phyloP scores from a whole-genome alignment of 2,329 filamentous ascomycete species.

The Colletotrichum neosansevieriae region DNA sequence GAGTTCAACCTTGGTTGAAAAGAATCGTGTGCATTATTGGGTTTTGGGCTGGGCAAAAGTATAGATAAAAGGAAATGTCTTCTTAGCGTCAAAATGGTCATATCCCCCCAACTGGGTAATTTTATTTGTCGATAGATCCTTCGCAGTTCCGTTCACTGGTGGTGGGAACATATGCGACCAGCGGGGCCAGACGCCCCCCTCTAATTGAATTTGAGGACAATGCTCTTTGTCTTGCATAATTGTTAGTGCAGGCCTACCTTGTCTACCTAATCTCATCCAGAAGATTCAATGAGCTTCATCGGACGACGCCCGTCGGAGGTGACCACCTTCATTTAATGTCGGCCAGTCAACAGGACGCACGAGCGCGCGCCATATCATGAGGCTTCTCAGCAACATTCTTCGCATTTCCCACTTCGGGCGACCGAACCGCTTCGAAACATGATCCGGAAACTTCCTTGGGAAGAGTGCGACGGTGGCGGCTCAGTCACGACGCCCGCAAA shows the following conservation, averaged over 20 bases:
- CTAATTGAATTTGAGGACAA: neutral
- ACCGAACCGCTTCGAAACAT: conserved; percentile 47
- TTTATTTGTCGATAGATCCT: neutral
- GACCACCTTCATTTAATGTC: neutral
- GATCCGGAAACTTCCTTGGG: conserved; percentile 65
- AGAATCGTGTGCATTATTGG: conserved; percentile 3
- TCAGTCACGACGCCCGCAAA: conserved; percentile 3
- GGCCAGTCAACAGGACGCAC: neutral
- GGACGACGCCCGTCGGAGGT: neutral
- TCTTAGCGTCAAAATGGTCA: conserved; percentile 34
- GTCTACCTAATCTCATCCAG: conserved; percentile 4
- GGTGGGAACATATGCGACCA: neutral
- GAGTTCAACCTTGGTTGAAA: conserved; percentile 77
- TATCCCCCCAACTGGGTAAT: conserved; percentile 27
- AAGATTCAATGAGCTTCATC: neutral
- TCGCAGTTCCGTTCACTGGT: too few relatives aligned
- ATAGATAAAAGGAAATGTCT: conserved; percentile 33
- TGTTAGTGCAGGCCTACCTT: conserved; percentile 5
- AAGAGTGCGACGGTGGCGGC: conserved; percentile 8
- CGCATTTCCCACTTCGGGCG: neutral
- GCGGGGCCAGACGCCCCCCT: neutral
- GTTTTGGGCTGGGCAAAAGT: conserved; percentile 5
- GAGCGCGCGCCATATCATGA: neutral
- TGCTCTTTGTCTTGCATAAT: neutral
- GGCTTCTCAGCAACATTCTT: neutral